Percentiles rank a stretch among this genome's conserved stretches.
phyloP scores from a whole-genome alignment of 768 basidiomycete species.

The Termitomyces sp. region DNA sequence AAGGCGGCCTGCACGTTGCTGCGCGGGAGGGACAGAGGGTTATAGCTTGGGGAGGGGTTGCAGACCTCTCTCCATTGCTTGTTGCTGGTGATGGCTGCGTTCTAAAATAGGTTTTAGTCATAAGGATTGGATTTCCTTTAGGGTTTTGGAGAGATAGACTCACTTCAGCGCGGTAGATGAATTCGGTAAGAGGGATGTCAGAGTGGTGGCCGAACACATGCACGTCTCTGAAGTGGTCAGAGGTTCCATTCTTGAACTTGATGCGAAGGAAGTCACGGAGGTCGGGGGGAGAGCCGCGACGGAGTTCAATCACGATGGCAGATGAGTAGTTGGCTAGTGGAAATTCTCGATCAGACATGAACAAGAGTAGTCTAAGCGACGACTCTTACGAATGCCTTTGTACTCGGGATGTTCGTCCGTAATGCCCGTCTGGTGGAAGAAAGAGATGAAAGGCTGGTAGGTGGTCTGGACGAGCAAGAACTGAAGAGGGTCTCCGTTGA shows the following conservation, averaged over 20 bases:
- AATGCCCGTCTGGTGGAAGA: constrained; percentile 75
- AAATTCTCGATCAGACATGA: not conserved
- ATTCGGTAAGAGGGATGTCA: constrained; percentile 79
- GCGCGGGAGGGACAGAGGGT: constrained; percentile 20
- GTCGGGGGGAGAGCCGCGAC: constrained; percentile 68
- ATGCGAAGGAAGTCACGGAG: constrained; percentile 77
- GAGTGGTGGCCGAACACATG: constrained; percentile 70
- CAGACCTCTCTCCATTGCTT: constrained; percentile 48
- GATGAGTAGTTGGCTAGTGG: constrained; percentile 63
- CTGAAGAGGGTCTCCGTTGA: constrained; percentile 74
- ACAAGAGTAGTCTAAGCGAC: not conserved
- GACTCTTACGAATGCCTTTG: constrained; percentile 56
- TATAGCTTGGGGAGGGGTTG: constrained; percentile 18
- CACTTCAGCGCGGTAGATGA: constrained; percentile 80
- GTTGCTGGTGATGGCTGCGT: constrained; percentile 49
- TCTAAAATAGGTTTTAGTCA: constrained; percentile 21
- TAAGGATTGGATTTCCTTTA: not conserved
- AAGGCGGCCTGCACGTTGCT: constrained; percentile 25
- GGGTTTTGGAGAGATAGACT: constrained; percentile 9
- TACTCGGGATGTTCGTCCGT: constrained; percentile 51
- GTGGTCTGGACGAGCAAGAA: constrained; percentile 75
- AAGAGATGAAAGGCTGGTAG: constrained; percentile 88
- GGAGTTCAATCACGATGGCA: constrained; percentile 74
- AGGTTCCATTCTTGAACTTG: constrained; percentile 82
- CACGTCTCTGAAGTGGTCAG: constrained; percentile 54